A percentile compares a stretch with the other conserved stretches of the same genome.
Evolutionary conservation across 2,329 filamentous ascomycete genomes (phyloP).

Genomic region (Dothiorella sarmentorum): DNA sequence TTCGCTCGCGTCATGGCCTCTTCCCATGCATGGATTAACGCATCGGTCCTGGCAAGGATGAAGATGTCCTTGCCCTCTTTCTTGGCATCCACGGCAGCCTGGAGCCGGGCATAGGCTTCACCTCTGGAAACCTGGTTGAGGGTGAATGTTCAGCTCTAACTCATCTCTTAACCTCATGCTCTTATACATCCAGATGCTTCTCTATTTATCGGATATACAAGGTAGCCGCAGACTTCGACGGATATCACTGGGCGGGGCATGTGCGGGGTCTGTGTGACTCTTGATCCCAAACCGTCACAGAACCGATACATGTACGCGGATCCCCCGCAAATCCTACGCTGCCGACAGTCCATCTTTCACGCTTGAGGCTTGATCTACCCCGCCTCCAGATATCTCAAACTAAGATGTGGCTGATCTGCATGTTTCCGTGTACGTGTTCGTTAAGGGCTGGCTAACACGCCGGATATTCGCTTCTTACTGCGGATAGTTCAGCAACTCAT

Average conservation of each 20-base stretch:
- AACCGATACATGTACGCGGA: background rate
- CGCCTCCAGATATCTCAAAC: background rate
- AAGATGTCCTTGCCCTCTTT: slow-evolving; percentile 47
- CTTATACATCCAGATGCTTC: background rate
- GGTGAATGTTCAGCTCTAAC: background rate
- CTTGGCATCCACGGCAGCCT: slow-evolving; percentile 46
- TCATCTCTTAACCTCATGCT: background rate
- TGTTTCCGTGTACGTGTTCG: too few species aligned
- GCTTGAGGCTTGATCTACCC: background rate
- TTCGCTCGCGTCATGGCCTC: slow-evolving; percentile 44
- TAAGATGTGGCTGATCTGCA: background rate
- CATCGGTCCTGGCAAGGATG: slow-evolving; percentile 46
- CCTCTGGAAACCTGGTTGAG: slow-evolving; percentile 35
- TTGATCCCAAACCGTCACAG: slow-evolving; percentile 2
- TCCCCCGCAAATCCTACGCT: background rate
- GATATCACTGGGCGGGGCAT: background rate
- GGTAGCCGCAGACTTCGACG: background rate
- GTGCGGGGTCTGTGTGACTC: background rate
- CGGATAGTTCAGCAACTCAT: background rate
- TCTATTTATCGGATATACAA: background rate
- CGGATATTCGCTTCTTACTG: slow-evolving; percentile 1
- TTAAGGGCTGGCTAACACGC: background rate
- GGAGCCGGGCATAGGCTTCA: slow-evolving; percentile 47
- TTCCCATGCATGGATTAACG: slow-evolving; percentile 43
- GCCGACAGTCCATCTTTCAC: background rate